Conservation (phyloP, 805 yeast genomes). For the Candida qinlingensis region DNA sequence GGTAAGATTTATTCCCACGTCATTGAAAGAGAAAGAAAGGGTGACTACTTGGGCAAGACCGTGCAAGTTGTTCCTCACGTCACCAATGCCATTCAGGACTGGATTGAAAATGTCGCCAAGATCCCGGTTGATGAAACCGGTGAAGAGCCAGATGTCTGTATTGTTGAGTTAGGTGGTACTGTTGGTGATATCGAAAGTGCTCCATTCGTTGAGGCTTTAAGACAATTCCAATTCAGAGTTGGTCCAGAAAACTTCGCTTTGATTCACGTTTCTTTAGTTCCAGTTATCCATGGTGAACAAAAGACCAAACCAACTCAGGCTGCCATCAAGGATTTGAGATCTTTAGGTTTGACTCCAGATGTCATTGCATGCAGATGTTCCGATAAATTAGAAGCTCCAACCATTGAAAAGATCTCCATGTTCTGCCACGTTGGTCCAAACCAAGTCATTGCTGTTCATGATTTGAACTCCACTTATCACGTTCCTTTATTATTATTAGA, state of each 20-base stretch:
- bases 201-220: conserved; percentile 96
- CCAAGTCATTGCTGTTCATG: conserved; percentile 95
- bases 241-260: conserved; percentile 91
- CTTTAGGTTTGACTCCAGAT: conserved; percentile 91
- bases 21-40: conserved; percentile 90
- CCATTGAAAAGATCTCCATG: conserved; percentile 96
- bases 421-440: conserved; percentile 98
- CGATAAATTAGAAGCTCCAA: conserved; percentile 69
- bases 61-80: conserved; percentile 99
- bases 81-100: conserved; percentile 95
- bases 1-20: conserved; percentile 95
- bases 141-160: conserved; percentile 90
- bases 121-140: conserved; percentile 91
- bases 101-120: conserved; percentile 91
- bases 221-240: conserved; percentile 98
- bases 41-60: conserved; percentile 98
- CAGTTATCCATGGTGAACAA: conserved; percentile 97
- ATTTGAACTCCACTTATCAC: conserved; percentile 94
- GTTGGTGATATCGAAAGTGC: conserved; percentile 99
- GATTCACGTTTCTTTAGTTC: conserved; percentile 94
- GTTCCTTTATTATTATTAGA: conserved; percentile 89
- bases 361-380: conserved; percentile 98
- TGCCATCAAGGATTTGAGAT: conserved; percentile 93
- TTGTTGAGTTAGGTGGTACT: conserved; percentile 97
- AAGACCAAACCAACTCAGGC: conserved; percentile 99